Percentiles rank a stretch among this genome's conserved stretches.
phyloP scores from a whole-genome alignment of 192 early-diverging fungal species.

The Obelidium mucronatum region DNA sequence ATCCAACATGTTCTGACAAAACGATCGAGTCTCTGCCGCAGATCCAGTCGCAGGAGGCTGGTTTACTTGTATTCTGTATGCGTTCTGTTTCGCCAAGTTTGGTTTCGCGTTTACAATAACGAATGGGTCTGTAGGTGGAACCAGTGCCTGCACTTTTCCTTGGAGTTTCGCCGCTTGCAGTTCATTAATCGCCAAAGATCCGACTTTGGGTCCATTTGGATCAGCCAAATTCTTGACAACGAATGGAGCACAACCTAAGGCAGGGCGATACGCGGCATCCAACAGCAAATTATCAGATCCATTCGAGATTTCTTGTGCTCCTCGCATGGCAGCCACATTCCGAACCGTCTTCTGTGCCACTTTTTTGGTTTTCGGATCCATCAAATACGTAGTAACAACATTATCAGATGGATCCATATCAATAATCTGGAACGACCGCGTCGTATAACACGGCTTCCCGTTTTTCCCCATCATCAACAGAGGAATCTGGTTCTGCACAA shows the following conservation, averaged over 20 bases:
- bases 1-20: conserved; percentile 7
- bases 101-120: conserved; percentile 19
- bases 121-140: conserved; percentile 51
- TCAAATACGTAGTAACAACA: conserved; percentile 45
- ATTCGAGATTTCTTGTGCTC: conserved; percentile 41
- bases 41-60: conserved; percentile 8
- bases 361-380: conserved; percentile 27
- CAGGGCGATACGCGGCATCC: conserved; percentile 39
- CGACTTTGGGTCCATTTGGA: conserved; percentile 28
- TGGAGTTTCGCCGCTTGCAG: conserved; percentile 43
- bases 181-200: conserved; percentile 47
- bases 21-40: conserved; percentile 6
- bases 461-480: conserved; percentile 37
- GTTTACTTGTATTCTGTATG: conserved; percentile 32
- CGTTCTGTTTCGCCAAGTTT: conserved; percentile 20
- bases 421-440: conserved; percentile 45
- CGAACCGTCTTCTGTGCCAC: conserved; percentile 48
- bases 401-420: conserved; percentile 54
- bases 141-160: conserved; percentile 43
- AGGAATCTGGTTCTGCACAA: conserved; percentile 23
- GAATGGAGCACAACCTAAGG: conserved; percentile 48
- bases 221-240: conserved; percentile 46
- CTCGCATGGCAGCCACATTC: conserved; percentile 24
- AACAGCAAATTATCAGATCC: conserved; percentile 51
- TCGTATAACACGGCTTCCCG: conserved; percentile 46